Evolutionary conservation across 2,329 filamentous ascomycete genomes (phyloP).

Genomic region (Arthrobotrys iridis): DNA sequence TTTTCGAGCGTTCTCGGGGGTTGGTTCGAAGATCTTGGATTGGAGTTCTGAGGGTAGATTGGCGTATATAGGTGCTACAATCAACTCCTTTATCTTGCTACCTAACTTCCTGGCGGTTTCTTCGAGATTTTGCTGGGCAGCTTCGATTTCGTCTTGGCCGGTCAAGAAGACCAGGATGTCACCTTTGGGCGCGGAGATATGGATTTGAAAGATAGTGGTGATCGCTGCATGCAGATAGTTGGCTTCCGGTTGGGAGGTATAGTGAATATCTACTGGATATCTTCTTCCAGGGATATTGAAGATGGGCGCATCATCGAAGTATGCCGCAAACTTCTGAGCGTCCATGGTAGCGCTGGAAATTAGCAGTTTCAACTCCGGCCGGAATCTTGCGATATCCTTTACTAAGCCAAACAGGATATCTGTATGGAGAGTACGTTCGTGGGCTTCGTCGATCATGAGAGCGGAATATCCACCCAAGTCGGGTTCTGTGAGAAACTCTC

Average conservation of each 20-base stretch:
- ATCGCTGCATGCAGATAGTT: conserved; percentile 93
- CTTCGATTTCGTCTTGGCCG: conserved; percentile 94
- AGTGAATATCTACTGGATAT: conserved; percentile 91
- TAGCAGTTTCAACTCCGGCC: conserved; percentile 86
- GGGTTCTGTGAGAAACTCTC: conserved; percentile 89
- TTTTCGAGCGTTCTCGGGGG: conserved; percentile 83
- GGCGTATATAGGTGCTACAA: conserved; percentile 93
- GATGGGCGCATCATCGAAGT: conserved; percentile 91
- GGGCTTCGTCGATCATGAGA: conserved; percentile 96
- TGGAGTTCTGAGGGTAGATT: conserved; percentile 91
- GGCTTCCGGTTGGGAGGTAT: conserved; percentile 87
- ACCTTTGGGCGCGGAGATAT: conserved; percentile 78
- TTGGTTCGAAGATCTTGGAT: conserved; percentile 92
- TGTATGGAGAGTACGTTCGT: conserved; percentile 90
- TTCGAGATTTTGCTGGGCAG: conserved; percentile 81
- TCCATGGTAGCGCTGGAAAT: conserved; percentile 97
- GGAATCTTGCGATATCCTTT: conserved; percentile 84
- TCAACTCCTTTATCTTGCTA: conserved; percentile 81
- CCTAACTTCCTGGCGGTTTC: conserved; percentile 90
- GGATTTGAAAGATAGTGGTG: conserved; percentile 94
- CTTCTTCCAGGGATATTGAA: conserved; percentile 92
- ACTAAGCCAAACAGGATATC: conserved; percentile 88
- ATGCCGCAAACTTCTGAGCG: conserved; percentile 87
- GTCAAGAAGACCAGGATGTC: conserved; percentile 96
- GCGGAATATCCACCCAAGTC: conserved; percentile 83